phyloP scores from a whole-genome alignment of 139 green algal genomes.

The Asterochloris sp. region DNA sequence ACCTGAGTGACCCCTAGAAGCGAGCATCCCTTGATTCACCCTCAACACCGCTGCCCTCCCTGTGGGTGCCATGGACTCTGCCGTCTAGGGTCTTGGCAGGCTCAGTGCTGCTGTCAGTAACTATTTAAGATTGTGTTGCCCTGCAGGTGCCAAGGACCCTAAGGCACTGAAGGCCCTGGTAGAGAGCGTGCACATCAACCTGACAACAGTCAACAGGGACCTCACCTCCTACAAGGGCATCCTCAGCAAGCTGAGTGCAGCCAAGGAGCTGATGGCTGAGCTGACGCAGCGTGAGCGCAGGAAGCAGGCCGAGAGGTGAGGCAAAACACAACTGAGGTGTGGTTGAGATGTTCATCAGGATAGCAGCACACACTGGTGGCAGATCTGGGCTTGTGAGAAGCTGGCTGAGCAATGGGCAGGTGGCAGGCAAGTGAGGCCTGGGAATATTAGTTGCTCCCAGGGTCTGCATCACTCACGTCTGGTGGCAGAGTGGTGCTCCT shows the following conservation, averaged over 20 bases:
- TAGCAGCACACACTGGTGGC: slow-evolving; percentile 20
- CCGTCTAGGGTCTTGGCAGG: background rate
- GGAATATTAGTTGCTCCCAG: no score
- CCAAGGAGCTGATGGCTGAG: slow-evolving; percentile 87
- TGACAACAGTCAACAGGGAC: slow-evolving; percentile 79
- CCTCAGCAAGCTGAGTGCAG: slow-evolving; percentile 79
- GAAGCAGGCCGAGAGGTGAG: slow-evolving; percentile 73
- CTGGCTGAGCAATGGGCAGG: no score
- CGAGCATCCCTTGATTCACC: no score
- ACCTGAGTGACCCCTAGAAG: no score
- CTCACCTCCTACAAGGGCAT: slow-evolving; percentile 88
- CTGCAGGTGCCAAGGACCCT: slow-evolving; percentile 69
- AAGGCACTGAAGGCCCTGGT: slow-evolving; percentile 76
- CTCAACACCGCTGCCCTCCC: no score
- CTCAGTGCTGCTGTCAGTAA: background rate
- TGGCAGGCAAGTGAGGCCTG: no score
- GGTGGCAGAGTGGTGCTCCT: no score
- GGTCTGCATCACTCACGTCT: no score
- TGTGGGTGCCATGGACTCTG: no score
- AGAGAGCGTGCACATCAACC: slow-evolving; percentile 62
- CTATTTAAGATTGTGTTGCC: background rate
- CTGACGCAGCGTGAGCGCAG: slow-evolving; percentile 79
- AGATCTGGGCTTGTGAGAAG: no score
- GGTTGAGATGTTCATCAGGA: no score
- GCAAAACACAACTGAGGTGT: no score